phyloP scores from a whole-genome alignment of 768 basidiomycete genomes.

The Trametes gibbosa region DNA sequence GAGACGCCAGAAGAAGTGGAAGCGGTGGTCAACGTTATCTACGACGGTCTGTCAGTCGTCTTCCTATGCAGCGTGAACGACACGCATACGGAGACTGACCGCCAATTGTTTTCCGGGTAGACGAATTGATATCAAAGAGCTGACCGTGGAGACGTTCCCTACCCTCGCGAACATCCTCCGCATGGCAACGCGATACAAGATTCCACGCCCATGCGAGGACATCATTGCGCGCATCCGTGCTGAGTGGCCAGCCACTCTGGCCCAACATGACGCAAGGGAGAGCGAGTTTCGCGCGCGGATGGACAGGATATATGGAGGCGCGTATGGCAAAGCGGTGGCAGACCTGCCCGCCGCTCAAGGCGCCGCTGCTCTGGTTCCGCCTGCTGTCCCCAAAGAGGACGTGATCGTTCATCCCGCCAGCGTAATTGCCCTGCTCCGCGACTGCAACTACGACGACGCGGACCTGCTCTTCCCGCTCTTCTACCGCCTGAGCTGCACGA shows the following conservation, averaged over 20 bases:
- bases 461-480: conserved; percentile 26
- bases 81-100: not conserved
- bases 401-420: conserved; percentile 23
- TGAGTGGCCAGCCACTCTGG: conserved; percentile 32
- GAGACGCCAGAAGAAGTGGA: conserved; percentile 28
- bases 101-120: conserved; percentile 7
- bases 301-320: not conserved
- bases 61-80: not conserved
- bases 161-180: conserved; percentile 25
- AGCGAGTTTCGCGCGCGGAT: conserved; percentile 17
- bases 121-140: conserved; percentile 18
- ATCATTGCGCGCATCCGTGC: conserved; percentile 30
- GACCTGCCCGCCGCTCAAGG: not conserved
- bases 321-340: not conserved
- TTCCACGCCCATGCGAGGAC: conserved; percentile 29
- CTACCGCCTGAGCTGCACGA: conserved; percentile 27
- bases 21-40: conserved; percentile 25
- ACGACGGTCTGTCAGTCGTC: conserved; percentile 26
- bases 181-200: conserved; percentile 33
- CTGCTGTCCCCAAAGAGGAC: conserved; percentile 11
- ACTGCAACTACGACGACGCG: conserved; percentile 18
- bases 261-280: conserved; percentile 24
- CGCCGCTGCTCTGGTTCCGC: not conserved
- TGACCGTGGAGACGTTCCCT: conserved; percentile 22
- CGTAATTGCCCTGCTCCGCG: conserved; percentile 27